Conservation (phyloP, 2,329 filamentous ascomycete genomes). For the Lachnellula arida region DNA sequence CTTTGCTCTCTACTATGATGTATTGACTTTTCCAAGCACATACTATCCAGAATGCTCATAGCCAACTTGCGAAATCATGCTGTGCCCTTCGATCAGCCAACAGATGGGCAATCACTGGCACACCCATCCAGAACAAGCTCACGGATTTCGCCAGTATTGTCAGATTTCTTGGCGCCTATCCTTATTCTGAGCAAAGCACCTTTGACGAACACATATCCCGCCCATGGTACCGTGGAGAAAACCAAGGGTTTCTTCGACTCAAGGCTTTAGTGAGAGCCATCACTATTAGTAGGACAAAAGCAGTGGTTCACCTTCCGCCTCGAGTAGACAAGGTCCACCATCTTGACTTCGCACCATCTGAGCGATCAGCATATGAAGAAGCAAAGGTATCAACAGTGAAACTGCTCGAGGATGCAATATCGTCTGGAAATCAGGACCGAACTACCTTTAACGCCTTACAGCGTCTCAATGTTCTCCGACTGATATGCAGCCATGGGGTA, state of each 20-base stretch:
- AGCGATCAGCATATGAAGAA: constrained; percentile 5
- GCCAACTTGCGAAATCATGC: constrained; percentile 40
- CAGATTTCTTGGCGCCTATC: constrained; percentile 20
- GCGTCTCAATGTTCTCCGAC: neutral
- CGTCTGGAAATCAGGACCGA: neutral
- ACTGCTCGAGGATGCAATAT: neutral
- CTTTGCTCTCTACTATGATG: neutral
- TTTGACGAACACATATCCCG: constrained; percentile 23
- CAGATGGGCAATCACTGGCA: constrained; percentile 31
- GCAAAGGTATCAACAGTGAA: neutral
- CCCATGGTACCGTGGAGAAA: constrained; percentile 25
- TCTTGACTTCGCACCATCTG: constrained; percentile 5
- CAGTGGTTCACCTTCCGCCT: constrained; percentile 3
- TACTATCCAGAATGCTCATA: constrained; percentile 44
- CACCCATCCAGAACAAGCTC: constrained; percentile 31
- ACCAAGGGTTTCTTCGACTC: constrained; percentile 4
- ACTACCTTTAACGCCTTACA: neutral
- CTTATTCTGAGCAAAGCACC: constrained; percentile 11
- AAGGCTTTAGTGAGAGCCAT: neutral
- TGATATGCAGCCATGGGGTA: neutral
- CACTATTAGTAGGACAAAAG: constrained; percentile 4
- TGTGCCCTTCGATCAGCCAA: constrained; percentile 38
- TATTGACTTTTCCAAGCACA: constrained; percentile 36
- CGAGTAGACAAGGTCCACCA: constrained; percentile 1
- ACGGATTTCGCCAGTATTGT: constrained; percentile 30